These are phyloP conservation scores for Fusarium incarnatum DNA, from an alignment of 2,329 filamentous ascomycete genomes.

Conservation along the genomic window DNA sequence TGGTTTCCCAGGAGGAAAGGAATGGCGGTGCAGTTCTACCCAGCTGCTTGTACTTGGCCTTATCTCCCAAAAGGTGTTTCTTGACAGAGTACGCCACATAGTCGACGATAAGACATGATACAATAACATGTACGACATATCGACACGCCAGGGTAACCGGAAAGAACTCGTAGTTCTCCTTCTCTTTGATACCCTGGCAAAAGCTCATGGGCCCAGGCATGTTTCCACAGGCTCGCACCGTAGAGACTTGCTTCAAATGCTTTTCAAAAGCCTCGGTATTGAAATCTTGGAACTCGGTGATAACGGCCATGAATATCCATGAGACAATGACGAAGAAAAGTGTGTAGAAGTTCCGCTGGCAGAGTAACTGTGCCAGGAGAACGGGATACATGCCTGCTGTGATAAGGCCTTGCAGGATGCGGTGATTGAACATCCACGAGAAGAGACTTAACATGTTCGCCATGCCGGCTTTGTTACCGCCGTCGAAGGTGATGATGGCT, in stretches of 20 bases:
- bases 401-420: neutral
- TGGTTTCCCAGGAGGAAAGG: neutral
- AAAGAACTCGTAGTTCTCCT: slow-evolving; percentile 1
- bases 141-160: neutral
- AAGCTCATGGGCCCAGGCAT: slow-evolving; percentile 6
- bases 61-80: neutral
- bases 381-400: neutral
- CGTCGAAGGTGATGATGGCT: neutral
- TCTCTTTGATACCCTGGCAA: slow-evolving; percentile 7
- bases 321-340: neutral
- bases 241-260: slow-evolving; percentile 2
- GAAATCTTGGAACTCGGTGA: neutral
- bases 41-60: neutral
- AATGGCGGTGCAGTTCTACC: neutral
- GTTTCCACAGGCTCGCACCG: neutral
- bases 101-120: neutral
- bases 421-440: slow-evolving; percentile 7
- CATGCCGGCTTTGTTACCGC: neutral
- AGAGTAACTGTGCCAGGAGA: neutral
- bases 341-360: neutral
- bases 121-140: neutral
- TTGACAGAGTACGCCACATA: neutral
- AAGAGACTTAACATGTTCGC: neutral
- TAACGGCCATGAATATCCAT: neutral
- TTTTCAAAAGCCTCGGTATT: neutral